These are phyloP conservation scores for Penicillium crystallinum DNA, from an alignment of 495 filamentous ascomycete species.

Conservation along the genomic window DNA sequence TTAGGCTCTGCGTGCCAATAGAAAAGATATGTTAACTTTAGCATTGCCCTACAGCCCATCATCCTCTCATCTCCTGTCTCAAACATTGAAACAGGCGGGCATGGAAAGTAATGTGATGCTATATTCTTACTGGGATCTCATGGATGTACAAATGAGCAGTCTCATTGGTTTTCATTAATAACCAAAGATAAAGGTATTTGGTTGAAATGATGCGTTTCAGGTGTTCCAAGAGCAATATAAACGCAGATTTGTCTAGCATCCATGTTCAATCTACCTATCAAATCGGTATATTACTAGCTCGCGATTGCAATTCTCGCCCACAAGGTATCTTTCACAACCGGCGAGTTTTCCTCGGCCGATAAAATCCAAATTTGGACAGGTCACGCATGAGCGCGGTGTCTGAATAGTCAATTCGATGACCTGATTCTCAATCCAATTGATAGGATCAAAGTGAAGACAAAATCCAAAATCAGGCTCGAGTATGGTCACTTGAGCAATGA, in stretches of 20 bases:
- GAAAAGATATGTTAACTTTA: too few relatives aligned
- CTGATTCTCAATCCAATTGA: slow-evolving; percentile 13
- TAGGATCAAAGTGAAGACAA: slow-evolving; percentile 42
- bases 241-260: neutral
- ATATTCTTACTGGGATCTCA: too few relatives aligned
- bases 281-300: slow-evolving; percentile 54
- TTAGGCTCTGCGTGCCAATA: too few relatives aligned
- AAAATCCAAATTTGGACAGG: slow-evolving; percentile 47
- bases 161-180: too few relatives aligned
- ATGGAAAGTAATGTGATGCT: too few relatives aligned
- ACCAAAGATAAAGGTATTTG: too few relatives aligned
- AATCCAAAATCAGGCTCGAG: slow-evolving; percentile 49
- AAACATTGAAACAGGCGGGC: too few relatives aligned
- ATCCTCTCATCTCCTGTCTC: too few relatives aligned
- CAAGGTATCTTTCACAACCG: slow-evolving; percentile 58
- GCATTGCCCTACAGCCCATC: too few relatives aligned
- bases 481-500: slow-evolving; percentile 52
- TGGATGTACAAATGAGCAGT: too few relatives aligned
- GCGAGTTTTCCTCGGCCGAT: slow-evolving; percentile 50
- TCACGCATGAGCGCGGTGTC: slow-evolving; percentile 32
- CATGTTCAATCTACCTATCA: slow-evolving; percentile 24
- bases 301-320: slow-evolving; percentile 52
- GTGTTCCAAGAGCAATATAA: neutral
- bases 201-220: too few relatives aligned
- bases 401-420: slow-evolving; percentile 28